Evolutionary conservation across 1,139 yeast genomes (phyloP), one percentile per base, ranked within the genome.

Genomic region (Sugiyamaella pinicola): DNA sequence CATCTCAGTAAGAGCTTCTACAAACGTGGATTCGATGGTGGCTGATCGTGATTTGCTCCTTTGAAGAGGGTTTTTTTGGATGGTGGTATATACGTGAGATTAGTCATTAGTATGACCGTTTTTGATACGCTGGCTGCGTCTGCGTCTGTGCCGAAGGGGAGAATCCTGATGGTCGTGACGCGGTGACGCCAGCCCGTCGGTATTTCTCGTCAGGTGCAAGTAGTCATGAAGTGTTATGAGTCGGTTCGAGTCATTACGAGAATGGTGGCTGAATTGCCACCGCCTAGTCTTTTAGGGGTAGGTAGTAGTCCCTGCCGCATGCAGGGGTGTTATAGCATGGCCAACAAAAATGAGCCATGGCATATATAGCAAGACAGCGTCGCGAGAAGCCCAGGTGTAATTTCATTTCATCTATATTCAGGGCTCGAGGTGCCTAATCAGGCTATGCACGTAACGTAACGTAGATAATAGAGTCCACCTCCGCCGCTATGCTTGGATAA

Each of bases 41-140:
- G 28, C 26, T 8, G 28, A 19, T 19, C 28, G 15, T 5, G 12
- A 6, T 19, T 12, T 5, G 26, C 13, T 12, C 6, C 12, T 24
- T 40, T 24, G 15, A 5, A 24, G 28, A 24, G 28, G 5, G 12
- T 10, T 7, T 9, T 26, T 5, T 24, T 6, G 28, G 9, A 24
- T 24, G 43, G 15, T 6, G 19, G 13, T 12, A 22, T 40, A 18
- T 24, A 40, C 22, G 44, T 40, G 44, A 40, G 44, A 28, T 40
- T 40, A 40, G 44, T 40, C 44, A 40, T 40, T 26, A 17, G 44
- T 40, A 19, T 28, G 7, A 28, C 41, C 15, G 26, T 7, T 19
- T 18, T 4, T n/a, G 15, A 31, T 10, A 31, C 15, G 41, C 8
- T 31, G 15, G n/a, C 6, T 31, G 6, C 35, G 17, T 7, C n/a